Evolutionary conservation across 495 filamentous ascomycete species (phyloP).

Genomic region (Lophium mytilinum): DNA sequence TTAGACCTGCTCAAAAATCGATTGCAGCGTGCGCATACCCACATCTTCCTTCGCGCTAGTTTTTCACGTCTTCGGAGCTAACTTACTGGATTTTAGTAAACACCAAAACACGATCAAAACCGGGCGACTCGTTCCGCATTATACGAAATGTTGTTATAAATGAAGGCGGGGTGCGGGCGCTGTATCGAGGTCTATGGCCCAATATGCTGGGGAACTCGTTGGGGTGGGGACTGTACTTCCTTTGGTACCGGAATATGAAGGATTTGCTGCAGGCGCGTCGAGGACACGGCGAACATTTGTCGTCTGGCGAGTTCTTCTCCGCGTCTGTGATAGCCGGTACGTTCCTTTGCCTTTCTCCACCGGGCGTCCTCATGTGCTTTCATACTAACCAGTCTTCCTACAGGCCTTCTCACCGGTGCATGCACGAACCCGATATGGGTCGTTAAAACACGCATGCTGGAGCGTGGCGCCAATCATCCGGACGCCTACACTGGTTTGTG

Average conservation of each 20-base stretch:
- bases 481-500: conserved; percentile 77
- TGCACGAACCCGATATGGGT: conserved; percentile 98
- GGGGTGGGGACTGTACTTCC: conserved; percentile 89
- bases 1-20: conserved; percentile 94
- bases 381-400: neutral
- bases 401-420: conserved; percentile 61
- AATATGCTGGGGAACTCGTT: conserved; percentile 87
- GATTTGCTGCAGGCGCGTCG: conserved; percentile 32
- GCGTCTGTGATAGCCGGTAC: conserved; percentile 70
- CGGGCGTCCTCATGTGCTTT: neutral
- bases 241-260: conserved; percentile 57
- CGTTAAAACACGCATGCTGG: conserved; percentile 94
- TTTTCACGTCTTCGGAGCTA: too few species aligned
- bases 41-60: conserved; percentile 28
- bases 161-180: conserved; percentile 54
- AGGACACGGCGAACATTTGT: conserved; percentile 35
- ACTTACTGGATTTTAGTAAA: conserved; percentile 18
- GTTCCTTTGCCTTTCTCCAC: conserved; percentile 1
- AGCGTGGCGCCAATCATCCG: conserved; percentile 59
- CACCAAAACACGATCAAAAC: conserved; percentile 27
- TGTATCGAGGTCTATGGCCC: conserved; percentile 83
- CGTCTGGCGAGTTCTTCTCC: conserved; percentile 73
- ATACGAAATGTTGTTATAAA: conserved; percentile 45
- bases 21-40: conserved; percentile 60
- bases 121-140: conserved; percentile 49